Conservation (phyloP, 352 stramenopile genomes). For the Globisporangium perplexum region DNA sequence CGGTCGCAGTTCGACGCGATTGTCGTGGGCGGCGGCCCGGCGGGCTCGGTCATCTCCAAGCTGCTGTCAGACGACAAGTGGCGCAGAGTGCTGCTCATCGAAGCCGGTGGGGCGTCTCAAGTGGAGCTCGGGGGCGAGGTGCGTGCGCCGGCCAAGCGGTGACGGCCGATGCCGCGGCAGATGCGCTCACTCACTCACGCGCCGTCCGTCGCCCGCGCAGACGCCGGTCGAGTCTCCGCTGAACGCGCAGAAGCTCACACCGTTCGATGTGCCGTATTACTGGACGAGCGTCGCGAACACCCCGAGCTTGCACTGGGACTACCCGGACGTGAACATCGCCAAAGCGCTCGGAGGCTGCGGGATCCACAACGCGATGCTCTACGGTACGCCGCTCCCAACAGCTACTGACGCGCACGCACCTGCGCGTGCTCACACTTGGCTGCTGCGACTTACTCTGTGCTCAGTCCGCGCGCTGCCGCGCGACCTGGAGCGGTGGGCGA, state of each 20-base stretch:
- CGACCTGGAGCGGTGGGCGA: constrained; percentile 76
- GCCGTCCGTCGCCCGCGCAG: constrained; percentile 9
- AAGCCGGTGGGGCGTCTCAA: constrained; percentile 55
- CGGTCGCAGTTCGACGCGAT: constrained; percentile 48
- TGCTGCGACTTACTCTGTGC: constrained; percentile 13
- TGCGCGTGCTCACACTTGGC: neutral
- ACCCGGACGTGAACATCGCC: constrained; percentile 76
- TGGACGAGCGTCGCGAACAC: constrained; percentile 81
- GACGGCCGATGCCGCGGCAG: neutral
- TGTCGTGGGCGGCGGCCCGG: constrained; percentile 51
- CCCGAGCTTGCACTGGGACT: constrained; percentile 59
- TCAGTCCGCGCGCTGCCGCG: constrained; percentile 55
- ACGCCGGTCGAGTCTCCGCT: constrained; percentile 25
- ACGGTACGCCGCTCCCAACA: constrained; percentile 26
- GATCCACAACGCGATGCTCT: constrained; percentile 91
- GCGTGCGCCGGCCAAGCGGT: neutral
- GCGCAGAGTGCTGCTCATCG: constrained; percentile 59
- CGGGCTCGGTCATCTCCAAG: constrained; percentile 48
- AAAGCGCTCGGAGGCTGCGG: constrained; percentile 84
- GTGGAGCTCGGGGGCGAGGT: constrained; percentile 48
- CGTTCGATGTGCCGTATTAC: constrained; percentile 83
- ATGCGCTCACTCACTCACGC: neutral
- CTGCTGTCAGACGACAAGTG: constrained; percentile 45
- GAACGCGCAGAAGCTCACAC: constrained; percentile 48
- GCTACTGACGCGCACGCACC: no score